Percentiles rank a stretch among this genome's conserved stretches.
These are phyloP conservation scores for Cladosporium halotolerans DNA, from an alignment of 2,329 filamentous ascomycete genomes.

Conservation along the genomic window DNA sequence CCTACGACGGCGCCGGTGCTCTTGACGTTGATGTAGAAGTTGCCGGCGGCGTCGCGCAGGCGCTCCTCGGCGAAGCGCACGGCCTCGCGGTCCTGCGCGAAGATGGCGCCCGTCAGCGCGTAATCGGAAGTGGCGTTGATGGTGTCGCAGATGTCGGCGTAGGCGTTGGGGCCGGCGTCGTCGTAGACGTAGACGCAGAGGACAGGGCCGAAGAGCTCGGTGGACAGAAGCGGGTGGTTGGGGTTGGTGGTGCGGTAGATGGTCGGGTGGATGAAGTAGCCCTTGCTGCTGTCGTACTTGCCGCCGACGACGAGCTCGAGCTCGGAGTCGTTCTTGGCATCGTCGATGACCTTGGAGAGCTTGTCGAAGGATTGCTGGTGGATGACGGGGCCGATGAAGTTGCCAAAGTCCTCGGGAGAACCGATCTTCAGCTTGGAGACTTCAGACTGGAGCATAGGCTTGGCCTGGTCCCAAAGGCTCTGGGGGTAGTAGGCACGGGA, in stretches of 20 bases:
- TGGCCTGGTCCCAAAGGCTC: slow-evolving; percentile 66
- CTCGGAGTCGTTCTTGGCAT: slow-evolving; percentile 63
- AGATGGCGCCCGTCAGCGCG: slow-evolving; percentile 67
- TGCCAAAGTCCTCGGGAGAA: slow-evolving; percentile 59
- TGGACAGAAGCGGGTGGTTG: slow-evolving; percentile 63
- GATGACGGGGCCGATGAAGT: slow-evolving; percentile 83
- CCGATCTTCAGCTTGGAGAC: slow-evolving; percentile 64
- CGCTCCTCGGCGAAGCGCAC: slow-evolving; percentile 62
- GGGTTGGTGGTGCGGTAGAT: slow-evolving; percentile 70
- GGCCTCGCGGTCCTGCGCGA: slow-evolving; percentile 60
- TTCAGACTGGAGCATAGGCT: slow-evolving; percentile 57
- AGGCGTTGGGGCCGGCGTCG: slow-evolving; percentile 51
- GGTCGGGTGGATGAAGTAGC: slow-evolving; percentile 77
- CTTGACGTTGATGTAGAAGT: slow-evolving; percentile 83
- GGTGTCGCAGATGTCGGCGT: slow-evolving; percentile 42
- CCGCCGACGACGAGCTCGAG: slow-evolving; percentile 69
- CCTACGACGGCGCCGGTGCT: slow-evolving; percentile 44
- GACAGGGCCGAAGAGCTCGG: slow-evolving; percentile 76
- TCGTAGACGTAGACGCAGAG: slow-evolving; percentile 70
- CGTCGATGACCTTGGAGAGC: slow-evolving; percentile 66
- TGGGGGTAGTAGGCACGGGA: slow-evolving; percentile 70
- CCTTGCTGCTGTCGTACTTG: slow-evolving; percentile 67
- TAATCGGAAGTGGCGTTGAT: slow-evolving; percentile 65
- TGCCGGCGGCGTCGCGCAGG: slow-evolving; percentile 65
- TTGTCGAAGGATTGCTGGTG: slow-evolving; percentile 75